phyloP scores from a whole-genome alignment of 1,139 yeast species.

The Hyphopichia burtonii region DNA sequence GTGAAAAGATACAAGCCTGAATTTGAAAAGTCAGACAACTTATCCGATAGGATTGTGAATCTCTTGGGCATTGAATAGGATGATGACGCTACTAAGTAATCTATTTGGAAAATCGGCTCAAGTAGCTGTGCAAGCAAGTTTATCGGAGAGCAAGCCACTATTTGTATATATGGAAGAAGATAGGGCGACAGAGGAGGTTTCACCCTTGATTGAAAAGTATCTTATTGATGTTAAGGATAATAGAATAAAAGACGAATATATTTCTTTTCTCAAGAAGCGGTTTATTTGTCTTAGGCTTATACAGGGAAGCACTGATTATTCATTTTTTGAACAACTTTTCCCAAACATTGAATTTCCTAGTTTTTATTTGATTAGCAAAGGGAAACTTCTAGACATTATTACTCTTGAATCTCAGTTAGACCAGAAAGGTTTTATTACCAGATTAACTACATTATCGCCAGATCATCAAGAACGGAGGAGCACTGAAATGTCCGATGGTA shows the following conservation, averaged over 20 bases:
- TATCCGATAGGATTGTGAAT: no score
- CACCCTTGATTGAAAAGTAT: conserved; percentile 5
- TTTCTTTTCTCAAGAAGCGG: not conserved
- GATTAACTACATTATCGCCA: not conserved
- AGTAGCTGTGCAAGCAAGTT: conserved; percentile 41
- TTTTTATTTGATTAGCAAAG: conserved; percentile 46
- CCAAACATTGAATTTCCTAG: conserved; percentile 47
- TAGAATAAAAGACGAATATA: not conserved
- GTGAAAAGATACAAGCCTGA: no score
- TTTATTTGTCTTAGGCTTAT: conserved; percentile 46
- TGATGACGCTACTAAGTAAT: not conserved
- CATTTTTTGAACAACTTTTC: conserved; percentile 50
- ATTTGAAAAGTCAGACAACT: no score
- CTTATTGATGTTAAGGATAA: not conserved
- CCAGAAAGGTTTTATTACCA: conserved; percentile 5
- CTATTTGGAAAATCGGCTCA: conserved; percentile 30
- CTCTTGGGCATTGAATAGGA: no score
- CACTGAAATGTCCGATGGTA: not conserved
- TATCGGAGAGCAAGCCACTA: conserved; percentile 34
- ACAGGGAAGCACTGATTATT: conserved; percentile 47
- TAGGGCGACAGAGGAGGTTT: not conserved
- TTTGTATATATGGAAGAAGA: conserved; percentile 37
- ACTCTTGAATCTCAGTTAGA: conserved; percentile 12
- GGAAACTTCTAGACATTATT: conserved; percentile 45
- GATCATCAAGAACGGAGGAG: not conserved